These are phyloP conservation scores for Microcos paniculata DNA, from an alignment of 345 rosid genomes.

Conservation along the genomic window DNA sequence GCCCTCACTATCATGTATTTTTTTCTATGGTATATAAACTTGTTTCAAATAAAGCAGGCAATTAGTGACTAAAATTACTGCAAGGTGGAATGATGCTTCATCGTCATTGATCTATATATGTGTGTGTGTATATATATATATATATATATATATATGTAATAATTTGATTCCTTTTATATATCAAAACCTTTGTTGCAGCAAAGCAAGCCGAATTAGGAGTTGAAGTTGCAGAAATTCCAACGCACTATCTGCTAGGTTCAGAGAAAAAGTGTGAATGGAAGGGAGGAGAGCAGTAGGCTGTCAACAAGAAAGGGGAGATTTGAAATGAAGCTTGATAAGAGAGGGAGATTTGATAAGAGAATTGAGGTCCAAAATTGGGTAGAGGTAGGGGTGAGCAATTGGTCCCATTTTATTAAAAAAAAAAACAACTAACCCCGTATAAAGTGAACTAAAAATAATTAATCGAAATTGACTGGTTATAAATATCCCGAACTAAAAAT, in stretches of 20 bases:
- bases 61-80: not conserved
- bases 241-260: constrained; percentile 58
- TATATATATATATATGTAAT: no score
- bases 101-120: not conserved
- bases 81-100: not conserved
- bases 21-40: not conserved
- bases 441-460: no score
- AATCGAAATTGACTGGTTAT: no score
- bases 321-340: constrained; percentile 44
- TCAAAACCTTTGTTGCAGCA: constrained; percentile 44
- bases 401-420: no score
- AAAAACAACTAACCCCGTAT: no score
- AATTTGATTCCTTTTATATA: not conserved
- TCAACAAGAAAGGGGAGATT: constrained; percentile 35
- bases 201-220: constrained; percentile 92
- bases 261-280: constrained; percentile 32
- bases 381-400: no score
- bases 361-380: no score
- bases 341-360: constrained; percentile 45
- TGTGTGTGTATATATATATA: no score
- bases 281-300: constrained; percentile 31
- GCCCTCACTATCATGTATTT: not conserved
- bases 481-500: no score
- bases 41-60: not conserved
- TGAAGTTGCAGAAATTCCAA: constrained; percentile 91